phyloP scores from a whole-genome alignment of 1,139 yeast species.

The Hansenula sp. region DNA sequence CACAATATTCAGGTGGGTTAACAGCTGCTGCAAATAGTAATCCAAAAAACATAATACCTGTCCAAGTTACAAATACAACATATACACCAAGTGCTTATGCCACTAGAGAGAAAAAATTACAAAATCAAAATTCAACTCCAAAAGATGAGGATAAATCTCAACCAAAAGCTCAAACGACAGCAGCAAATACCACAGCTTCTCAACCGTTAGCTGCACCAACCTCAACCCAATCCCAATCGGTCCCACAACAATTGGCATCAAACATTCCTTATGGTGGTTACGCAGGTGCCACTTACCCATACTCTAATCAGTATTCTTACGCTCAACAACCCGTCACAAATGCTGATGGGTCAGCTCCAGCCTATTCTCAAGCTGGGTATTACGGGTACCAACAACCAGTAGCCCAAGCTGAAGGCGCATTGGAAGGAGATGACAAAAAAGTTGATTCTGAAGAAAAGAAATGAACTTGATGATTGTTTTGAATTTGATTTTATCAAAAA shows the following conservation, averaged over 20 bases:
- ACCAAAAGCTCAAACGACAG: slow-evolving; percentile 2
- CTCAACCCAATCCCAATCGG: not conserved
- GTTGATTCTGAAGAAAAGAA: not conserved
- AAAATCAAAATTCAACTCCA: slow-evolving; percentile 3
- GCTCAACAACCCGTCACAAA: not conserved
- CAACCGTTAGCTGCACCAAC: not conserved
- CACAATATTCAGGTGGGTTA: slow-evolving; percentile 24
- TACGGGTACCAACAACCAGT: slow-evolving; percentile 5
- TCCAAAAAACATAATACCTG: slow-evolving; percentile 24
- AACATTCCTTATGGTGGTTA: not conserved
- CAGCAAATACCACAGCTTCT: not conserved
- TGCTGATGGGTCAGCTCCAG: not conserved
- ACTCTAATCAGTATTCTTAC: not conserved
- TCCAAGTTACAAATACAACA: slow-evolving; percentile 21
- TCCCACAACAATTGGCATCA: not conserved
- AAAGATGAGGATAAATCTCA: not conserved
- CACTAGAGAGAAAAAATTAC: slow-evolving; percentile 11
- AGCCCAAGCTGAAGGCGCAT: not conserved
- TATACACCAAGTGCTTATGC: slow-evolving; percentile 18
- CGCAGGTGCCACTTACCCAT: not conserved
- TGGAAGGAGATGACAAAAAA: not conserved
- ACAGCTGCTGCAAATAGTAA: slow-evolving; percentile 25
- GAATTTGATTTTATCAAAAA: not conserved
- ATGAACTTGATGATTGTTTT: not conserved
- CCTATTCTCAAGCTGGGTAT: not conserved